A percentile compares a stretch with the other conserved stretches of the same genome.
phyloP scores from a whole-genome alignment of 192 early-diverging fungal species.

The Gaertneriomyces semiglobifer region DNA sequence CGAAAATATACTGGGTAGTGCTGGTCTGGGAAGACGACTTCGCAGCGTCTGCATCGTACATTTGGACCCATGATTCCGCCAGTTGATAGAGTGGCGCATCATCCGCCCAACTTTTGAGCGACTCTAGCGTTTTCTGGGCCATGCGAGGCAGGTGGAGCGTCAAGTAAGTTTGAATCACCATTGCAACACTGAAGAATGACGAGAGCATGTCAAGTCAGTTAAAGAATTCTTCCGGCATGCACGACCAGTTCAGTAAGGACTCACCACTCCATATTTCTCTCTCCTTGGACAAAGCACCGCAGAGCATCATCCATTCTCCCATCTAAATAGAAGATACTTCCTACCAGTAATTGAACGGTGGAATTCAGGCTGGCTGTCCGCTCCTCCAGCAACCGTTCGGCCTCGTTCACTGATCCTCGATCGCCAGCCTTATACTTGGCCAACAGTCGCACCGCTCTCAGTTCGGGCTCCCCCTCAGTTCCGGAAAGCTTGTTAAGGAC shows the following conservation, averaged over 20 bases:
- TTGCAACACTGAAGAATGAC: conserved; percentile 54
- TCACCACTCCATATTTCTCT: conserved; percentile 81
- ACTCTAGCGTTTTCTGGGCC: conserved; percentile 74
- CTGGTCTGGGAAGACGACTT: background rate
- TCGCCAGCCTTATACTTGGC: conserved; percentile 49
- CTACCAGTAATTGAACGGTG: conserved; percentile 62
- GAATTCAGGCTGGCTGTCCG: conserved; percentile 36
- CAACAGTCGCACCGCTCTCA: conserved; percentile 64
- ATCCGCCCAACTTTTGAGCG: conserved; percentile 85
- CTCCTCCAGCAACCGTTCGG: conserved; percentile 49
- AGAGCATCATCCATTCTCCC: conserved; percentile 72
- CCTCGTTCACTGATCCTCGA: conserved; percentile 33
- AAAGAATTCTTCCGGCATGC: background rate
- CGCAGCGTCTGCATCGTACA: conserved; percentile 47
- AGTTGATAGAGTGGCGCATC: conserved; percentile 92
- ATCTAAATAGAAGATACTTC: conserved; percentile 58
- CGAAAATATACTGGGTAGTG: conserved; percentile 78
- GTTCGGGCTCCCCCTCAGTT: conserved; percentile 65
- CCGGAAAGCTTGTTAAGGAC: conserved; percentile 45
- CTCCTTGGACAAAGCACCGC: conserved; percentile 57
- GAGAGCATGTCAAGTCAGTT: background rate
- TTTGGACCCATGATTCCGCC: conserved; percentile 84
- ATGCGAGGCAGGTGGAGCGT: conserved; percentile 79
- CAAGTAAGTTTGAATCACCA: conserved; percentile 76
- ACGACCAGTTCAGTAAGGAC: conserved; percentile 2